Percentiles rank a stretch among this genome's conserved stretches.
Evolutionary conservation across 495 filamentous ascomycete genomes (phyloP).

Genomic region (Rhizodiscina lignyota): DNA sequence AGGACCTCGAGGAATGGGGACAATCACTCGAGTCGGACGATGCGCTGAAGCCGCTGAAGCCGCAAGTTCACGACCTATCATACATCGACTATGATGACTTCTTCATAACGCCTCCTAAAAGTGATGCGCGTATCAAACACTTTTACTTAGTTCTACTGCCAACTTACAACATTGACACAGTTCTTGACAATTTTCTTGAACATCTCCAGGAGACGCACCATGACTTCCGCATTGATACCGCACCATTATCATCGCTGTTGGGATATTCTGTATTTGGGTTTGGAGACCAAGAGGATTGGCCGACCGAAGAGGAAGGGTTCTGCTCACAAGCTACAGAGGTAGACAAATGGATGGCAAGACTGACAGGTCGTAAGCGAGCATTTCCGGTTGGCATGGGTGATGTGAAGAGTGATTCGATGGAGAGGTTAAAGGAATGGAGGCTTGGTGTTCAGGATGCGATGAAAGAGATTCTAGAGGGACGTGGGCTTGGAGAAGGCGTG

Average conservation of each 20-base stretch:
- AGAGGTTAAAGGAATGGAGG: slow-evolving; percentile 59
- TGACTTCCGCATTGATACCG: slow-evolving; percentile 89
- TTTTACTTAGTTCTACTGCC: slow-evolving; percentile 76
- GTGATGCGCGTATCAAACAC: slow-evolving; percentile 38
- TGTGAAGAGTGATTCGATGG: slow-evolving; percentile 51
- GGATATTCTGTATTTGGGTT: slow-evolving; percentile 92
- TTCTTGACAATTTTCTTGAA: slow-evolving; percentile 62
- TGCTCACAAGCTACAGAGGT: slow-evolving; percentile 78
- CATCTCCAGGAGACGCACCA: slow-evolving; percentile 83
- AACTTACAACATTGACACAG: slow-evolving; percentile 82
- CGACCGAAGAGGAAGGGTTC: slow-evolving; percentile 75
- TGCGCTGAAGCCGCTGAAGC: slow-evolving; percentile 24
- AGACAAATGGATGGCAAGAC: slow-evolving; percentile 88
- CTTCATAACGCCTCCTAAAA: slow-evolving; percentile 43
- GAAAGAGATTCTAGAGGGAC: slow-evolving; percentile 39
- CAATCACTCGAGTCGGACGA: neutral
- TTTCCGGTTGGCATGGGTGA: slow-evolving; percentile 82
- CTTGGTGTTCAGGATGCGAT: slow-evolving; percentile 57
- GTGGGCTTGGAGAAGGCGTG: slow-evolving; percentile 62
- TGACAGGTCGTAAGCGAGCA: slow-evolving; percentile 63
- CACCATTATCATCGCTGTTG: slow-evolving; percentile 53
- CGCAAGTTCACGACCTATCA: slow-evolving; percentile 61
- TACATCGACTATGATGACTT: slow-evolving; percentile 83
- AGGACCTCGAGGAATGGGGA: slow-evolving; percentile 28
- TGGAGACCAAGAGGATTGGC: slow-evolving; percentile 82